These are phyloP conservation scores for Cafeteria roenbergensis DNA, from an alignment of 108 stramenopile species.

Conservation along the genomic window DNA sequence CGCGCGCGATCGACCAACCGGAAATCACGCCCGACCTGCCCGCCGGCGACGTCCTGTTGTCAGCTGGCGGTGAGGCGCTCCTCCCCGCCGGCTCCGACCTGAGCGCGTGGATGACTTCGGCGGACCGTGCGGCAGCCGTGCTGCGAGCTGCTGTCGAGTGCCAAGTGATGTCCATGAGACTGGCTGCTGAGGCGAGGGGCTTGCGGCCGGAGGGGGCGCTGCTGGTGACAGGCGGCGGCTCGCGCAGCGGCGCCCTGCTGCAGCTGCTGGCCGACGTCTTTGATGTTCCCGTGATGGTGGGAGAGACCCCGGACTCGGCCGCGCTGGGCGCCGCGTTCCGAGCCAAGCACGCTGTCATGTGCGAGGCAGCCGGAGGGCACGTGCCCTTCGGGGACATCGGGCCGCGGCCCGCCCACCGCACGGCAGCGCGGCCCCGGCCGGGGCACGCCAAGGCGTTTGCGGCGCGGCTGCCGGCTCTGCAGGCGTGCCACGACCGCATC, in stretches of 20 bases:
- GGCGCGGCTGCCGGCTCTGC: too few species aligned
- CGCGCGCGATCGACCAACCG: constrained; percentile 21
- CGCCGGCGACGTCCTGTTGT: background rate
- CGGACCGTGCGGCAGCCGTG: constrained; percentile 5
- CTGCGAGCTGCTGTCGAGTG: constrained; percentile 30
- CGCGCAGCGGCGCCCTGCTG: constrained; percentile 15
- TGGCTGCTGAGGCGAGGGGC: constrained; percentile 21
- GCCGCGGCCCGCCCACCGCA: too few species aligned
- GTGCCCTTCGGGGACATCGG: background rate
- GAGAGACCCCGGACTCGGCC: constrained; percentile 23
- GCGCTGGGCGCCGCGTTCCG: constrained; percentile 26
- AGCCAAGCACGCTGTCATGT: constrained; percentile 16
- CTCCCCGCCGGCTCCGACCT: background rate
- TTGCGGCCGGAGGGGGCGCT: constrained; percentile 13
- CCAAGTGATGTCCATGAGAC: constrained; percentile 29
- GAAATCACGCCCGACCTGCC: constrained; percentile 28
- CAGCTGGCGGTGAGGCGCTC: background rate
- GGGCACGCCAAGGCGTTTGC: too few species aligned
- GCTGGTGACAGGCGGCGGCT: constrained; percentile 28
- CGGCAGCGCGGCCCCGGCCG: too few species aligned
- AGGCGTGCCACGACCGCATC: too few species aligned
- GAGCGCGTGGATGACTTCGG: background rate
- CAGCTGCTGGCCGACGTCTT: constrained; percentile 30
- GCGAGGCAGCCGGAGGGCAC: background rate
- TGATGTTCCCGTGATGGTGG: constrained; percentile 13